Evolutionary conservation across 2,329 filamentous ascomycete genomes (phyloP).

Genomic region (Drechslerella stenobrocha): DNA sequence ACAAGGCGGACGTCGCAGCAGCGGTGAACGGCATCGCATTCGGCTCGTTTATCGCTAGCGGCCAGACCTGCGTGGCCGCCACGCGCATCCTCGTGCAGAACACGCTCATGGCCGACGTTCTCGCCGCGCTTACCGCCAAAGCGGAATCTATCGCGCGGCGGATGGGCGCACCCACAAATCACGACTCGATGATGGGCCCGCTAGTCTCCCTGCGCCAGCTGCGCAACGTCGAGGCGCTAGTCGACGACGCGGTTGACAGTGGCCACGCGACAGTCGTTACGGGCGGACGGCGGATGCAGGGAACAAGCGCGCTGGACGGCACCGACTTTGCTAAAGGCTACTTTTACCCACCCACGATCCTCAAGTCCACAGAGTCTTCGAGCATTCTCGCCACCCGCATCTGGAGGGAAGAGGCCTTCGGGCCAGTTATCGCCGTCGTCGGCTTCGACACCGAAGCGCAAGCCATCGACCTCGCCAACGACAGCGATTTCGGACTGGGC

Average conservation of each 20-base stretch:
- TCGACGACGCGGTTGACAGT: conserved; percentile 54
- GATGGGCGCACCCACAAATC: conserved; percentile 64
- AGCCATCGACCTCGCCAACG: conserved; percentile 59
- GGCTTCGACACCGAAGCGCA: conserved; percentile 59
- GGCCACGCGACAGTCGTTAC: conserved; percentile 57
- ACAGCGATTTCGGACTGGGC: conserved; percentile 58
- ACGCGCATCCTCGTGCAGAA: conserved; percentile 62
- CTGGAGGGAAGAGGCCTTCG: conserved; percentile 61
- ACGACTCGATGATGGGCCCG: conserved; percentile 66
- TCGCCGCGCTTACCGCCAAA: conserved; percentile 56
- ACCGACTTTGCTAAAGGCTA: conserved; percentile 61
- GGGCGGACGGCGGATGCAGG: conserved; percentile 60
- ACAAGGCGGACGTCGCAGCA: conserved; percentile 74
- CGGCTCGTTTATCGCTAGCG: conserved; percentile 60
- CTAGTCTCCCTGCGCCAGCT: conserved; percentile 63
- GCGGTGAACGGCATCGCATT: conserved; percentile 68
- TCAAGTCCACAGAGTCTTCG: conserved; percentile 52
- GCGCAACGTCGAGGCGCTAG: conserved; percentile 55
- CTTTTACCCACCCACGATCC: conserved; percentile 60
- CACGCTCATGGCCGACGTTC: conserved; percentile 56
- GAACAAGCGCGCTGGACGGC: conserved; percentile 60
- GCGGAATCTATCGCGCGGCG: conserved; percentile 61
- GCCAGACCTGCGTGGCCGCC: conserved; percentile 63
- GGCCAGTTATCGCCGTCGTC: conserved; percentile 60
- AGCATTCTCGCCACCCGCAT: conserved; percentile 55